Conservation (phyloP, 352 stramenopile species). For the Pythium dissotocum region DNA sequence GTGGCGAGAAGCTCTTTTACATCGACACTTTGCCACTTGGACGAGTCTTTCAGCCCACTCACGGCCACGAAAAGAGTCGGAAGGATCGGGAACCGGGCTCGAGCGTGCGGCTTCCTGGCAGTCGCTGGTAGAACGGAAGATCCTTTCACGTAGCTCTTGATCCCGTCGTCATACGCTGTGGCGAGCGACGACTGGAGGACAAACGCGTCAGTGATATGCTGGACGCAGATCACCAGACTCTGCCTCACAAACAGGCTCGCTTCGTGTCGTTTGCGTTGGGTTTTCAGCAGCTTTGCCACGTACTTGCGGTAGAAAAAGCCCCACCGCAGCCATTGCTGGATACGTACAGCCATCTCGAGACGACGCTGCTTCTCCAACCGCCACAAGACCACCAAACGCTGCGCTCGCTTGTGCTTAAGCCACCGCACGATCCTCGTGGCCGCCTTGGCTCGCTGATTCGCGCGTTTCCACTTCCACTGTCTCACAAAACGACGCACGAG, state of each 20-base stretch:
- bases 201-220: slow-evolving; percentile 44
- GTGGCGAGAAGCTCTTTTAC: slow-evolving; percentile 38
- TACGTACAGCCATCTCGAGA: slow-evolving; percentile 20
- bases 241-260: slow-evolving; percentile 37
- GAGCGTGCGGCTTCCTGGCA: slow-evolving; percentile 1
- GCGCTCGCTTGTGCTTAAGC: slow-evolving; percentile 38
- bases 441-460: slow-evolving; percentile 24
- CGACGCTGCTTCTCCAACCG: slow-evolving; percentile 31
- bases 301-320: slow-evolving; percentile 28
- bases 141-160: slow-evolving; percentile 20
- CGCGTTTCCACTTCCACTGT: slow-evolving; percentile 40
- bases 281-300: slow-evolving; percentile 22
- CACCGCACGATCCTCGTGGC: slow-evolving; percentile 38
- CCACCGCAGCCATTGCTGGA: slow-evolving; percentile 38
- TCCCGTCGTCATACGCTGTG: slow-evolving; percentile 13
- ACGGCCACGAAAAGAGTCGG: slow-evolving; percentile 48
- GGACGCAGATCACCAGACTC: slow-evolving; percentile 39
- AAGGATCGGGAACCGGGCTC: slow-evolving; percentile 38
- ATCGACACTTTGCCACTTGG: slow-evolving; percentile 39
- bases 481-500: slow-evolving; percentile 33
- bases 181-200: slow-evolving; percentile 34
- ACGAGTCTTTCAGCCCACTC: slow-evolving; percentile 40
- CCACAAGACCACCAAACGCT: slow-evolving; percentile 41
- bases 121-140: not conserved
- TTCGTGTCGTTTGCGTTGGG: slow-evolving; percentile 32